These are phyloP conservation scores for Betula pendula DNA, from an alignment of 306 rosid species.

Conservation along the genomic window DNA sequence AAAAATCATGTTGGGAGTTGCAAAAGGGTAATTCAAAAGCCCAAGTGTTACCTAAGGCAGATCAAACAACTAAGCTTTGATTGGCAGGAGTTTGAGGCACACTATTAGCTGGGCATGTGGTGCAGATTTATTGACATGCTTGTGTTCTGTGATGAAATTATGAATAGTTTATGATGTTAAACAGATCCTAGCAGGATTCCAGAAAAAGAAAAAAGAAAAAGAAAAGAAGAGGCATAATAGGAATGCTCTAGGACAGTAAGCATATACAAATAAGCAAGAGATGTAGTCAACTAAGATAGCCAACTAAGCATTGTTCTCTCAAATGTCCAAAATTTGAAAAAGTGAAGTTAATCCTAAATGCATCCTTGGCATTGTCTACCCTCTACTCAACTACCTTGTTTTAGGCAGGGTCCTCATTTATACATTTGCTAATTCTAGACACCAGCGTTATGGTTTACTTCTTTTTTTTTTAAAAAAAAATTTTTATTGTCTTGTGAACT, in stretches of 20 bases:
- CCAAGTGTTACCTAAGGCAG: background rate
- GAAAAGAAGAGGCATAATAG: background rate
- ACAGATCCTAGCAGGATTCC: background rate
- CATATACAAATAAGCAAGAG: background rate
- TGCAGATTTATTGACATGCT: background rate
- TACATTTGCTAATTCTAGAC: too few relatives aligned
- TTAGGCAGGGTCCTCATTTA: background rate
- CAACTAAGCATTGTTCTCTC: background rate
- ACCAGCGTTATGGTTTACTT: background rate
- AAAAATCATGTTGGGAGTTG: background rate
- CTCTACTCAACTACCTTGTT: background rate
- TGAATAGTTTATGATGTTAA: background rate
- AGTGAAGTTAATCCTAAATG: background rate
- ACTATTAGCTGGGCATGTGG: background rate
- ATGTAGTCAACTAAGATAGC: background rate
- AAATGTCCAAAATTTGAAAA: background rate
- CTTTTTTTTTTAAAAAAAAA: too few relatives aligned
- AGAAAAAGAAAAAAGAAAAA: background rate
- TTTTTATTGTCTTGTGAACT: background rate
- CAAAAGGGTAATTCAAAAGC: background rate
- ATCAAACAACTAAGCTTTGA: background rate
- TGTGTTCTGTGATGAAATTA: background rate
- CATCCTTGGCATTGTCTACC: background rate
- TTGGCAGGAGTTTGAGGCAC: background rate
- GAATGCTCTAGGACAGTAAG: background rate